Conservation (phyloP, 2,329 filamentous ascomycete genomes). For the Diplodia scrobiculata region DNA sequence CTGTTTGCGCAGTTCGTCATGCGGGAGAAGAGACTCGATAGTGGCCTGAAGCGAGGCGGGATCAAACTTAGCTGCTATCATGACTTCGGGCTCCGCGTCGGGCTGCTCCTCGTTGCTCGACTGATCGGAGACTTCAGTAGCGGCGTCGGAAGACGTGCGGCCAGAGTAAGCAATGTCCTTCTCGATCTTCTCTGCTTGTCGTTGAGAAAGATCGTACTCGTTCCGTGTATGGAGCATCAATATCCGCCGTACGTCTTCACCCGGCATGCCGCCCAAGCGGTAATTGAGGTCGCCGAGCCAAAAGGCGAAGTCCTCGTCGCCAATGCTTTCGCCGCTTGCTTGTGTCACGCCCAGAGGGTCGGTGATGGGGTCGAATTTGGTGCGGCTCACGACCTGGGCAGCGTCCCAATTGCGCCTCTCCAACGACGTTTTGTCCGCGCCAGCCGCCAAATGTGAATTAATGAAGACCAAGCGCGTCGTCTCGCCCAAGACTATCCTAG, state of each 20-base stretch:
- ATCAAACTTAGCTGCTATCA: conserved; percentile 63
- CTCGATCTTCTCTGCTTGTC: conserved; percentile 35
- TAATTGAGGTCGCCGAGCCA: conserved; percentile 98
- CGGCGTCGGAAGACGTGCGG: conserved; percentile 12
- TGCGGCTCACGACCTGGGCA: conserved; percentile 72
- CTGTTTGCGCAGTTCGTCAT: conserved; percentile 79
- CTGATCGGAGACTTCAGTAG: background rate
- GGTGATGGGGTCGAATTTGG: conserved; percentile 74
- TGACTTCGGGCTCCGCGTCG: conserved; percentile 29
- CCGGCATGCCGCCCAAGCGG: conserved; percentile 81
- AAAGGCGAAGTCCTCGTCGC: conserved; percentile 89
- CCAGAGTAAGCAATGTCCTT: conserved; percentile 26
- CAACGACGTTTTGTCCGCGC: conserved; percentile 72
- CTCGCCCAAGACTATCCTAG: conserved; percentile 81
- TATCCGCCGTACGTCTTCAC: conserved; percentile 83
- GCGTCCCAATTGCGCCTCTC: conserved; percentile 91
- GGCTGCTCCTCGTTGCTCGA: conserved; percentile 31
- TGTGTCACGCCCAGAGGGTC: conserved; percentile 64
- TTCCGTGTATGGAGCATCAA: conserved; percentile 80
- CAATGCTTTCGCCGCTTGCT: conserved; percentile 66
- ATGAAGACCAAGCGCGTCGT: conserved; percentile 86
- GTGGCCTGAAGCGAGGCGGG: conserved; percentile 87
- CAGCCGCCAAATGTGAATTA: conserved; percentile 89
- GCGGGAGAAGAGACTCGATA: conserved; percentile 79
- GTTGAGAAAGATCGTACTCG: conserved; percentile 62